Conservation (phyloP, 108 stramenopile species). For the Parmales sp. region DNA sequence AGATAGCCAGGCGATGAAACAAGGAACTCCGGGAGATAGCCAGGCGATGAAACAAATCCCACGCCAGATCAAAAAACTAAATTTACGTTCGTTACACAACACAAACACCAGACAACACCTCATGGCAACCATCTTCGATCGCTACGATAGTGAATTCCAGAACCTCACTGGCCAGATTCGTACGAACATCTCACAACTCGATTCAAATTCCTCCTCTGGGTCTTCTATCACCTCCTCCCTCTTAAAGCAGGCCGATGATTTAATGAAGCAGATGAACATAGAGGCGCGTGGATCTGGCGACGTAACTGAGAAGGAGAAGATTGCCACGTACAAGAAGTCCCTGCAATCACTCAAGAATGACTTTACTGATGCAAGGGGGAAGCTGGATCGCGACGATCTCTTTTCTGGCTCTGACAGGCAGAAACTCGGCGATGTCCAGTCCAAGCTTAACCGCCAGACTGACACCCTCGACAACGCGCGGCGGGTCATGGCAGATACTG, state of each 20-base stretch:
- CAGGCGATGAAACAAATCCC: too few species aligned
- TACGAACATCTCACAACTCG: slow-evolving; percentile 42
- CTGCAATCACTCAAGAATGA: slow-evolving; percentile 22
- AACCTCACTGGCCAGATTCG: slow-evolving; percentile 71
- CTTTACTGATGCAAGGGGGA: neutral
- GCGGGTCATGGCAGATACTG: slow-evolving; percentile 84
- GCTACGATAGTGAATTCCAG: slow-evolving; percentile 89
- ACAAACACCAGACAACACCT: neutral
- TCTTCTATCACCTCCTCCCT: slow-evolving; percentile 38
- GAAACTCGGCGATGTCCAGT: slow-evolving; percentile 46
- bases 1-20: too few species aligned
- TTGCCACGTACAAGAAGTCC: slow-evolving; percentile 53
- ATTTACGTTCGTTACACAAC: too few species aligned
- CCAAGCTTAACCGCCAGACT: slow-evolving; percentile 52
- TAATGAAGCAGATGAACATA: slow-evolving; percentile 90
- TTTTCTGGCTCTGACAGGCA: slow-evolving; percentile 3
- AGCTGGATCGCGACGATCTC: neutral
- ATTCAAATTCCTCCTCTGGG: slow-evolving; percentile 3
- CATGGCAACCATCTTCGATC: slow-evolving; percentile 57
- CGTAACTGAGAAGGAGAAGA: slow-evolving; percentile 49
- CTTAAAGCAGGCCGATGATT: slow-evolving; percentile 74
- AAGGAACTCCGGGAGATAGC: neutral
- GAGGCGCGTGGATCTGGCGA: slow-evolving; percentile 73
- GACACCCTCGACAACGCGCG: slow-evolving; percentile 76
- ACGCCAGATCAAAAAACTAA: too few species aligned